Evolutionary conservation across 495 filamentous ascomycete genomes (phyloP), one percentile per base, ranked within the genome.

Genomic region (Xeromyces bisporus): DNA sequence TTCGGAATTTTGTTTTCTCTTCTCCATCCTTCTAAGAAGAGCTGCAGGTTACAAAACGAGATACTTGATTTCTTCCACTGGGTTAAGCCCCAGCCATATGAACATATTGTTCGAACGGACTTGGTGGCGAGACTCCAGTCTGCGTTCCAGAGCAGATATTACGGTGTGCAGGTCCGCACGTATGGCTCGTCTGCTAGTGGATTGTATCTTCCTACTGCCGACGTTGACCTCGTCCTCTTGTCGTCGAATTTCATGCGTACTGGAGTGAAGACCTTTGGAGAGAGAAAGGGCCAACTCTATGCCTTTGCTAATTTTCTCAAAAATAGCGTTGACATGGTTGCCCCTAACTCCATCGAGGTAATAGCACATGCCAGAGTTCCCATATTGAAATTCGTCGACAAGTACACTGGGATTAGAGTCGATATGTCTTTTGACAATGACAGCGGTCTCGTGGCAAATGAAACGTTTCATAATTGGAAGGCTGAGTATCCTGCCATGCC

Each of bases 341-440:
- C 60, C 2, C 40, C 51, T 3, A 51, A 63, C 13, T 59, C 69
- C 1, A 52, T 80, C 9, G 66, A 78, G 38, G 55, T 75, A 13
- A 80, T 97, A 28, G 29, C 62, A 0, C 56, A 62, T 33, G 89
- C 91, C 7, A 82, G 77, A 46, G 89, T 97, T 3, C 89, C 89
- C 0, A 71, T 97, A n/a, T 59, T 94, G 47, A 97, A 97, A 44
- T 96, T 75, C 40, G 55, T 80, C 18, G 86, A 96, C 36, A 56
- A 48, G 26, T 31, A 60, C 27, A 92, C 85, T 2, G 67, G 68
- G 6, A 58, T 97, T 26, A 75, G 71, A 24, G 73, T 96, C 13
- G 89, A 97, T 46, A 55, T 96, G 24, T 94, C 87, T 1, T 93
- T 97, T 46, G 91, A 97, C 54, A 96, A 94, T 43, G 51, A 71